These are phyloP conservation scores for Colletotrichum theobromicola DNA, from an alignment of 2,329 filamentous ascomycete species.

Conservation along the genomic window DNA sequence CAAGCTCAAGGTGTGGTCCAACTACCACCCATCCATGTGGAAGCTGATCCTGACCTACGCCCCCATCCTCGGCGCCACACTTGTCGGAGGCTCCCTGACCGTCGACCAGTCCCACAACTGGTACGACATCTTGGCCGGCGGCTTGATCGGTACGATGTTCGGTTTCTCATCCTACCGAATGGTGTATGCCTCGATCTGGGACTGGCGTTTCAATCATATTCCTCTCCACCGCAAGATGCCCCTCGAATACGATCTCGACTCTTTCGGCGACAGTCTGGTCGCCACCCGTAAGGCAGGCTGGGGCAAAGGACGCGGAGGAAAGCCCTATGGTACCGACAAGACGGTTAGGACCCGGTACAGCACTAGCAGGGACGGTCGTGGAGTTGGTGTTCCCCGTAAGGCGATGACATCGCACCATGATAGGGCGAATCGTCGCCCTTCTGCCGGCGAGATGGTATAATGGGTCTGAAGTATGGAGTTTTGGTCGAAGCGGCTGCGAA, in stretches of 20 bases:
- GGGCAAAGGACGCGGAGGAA: conserved; percentile 41
- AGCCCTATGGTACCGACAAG: neutral
- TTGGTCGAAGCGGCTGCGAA: neutral
- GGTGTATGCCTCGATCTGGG: conserved; percentile 71
- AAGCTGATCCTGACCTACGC: conserved; percentile 70
- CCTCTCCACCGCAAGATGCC: conserved; percentile 66
- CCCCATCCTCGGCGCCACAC: conserved; percentile 68
- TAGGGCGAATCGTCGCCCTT: neutral
- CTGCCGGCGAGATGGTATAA: conserved; percentile 1
- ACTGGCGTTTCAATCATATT: conserved; percentile 70
- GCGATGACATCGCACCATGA: neutral
- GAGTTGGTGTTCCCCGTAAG: conserved; percentile 5
- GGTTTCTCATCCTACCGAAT: conserved; percentile 71
- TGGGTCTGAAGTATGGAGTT: neutral
- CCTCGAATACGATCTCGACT: conserved; percentile 52
- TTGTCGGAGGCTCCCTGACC: conserved; percentile 73
- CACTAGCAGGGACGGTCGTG: neutral
- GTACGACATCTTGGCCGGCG: conserved; percentile 74
- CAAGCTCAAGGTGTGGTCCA: conserved; percentile 76
- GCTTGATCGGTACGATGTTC: conserved; percentile 67
- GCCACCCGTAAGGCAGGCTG: conserved; percentile 66
- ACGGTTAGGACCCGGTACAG: neutral
- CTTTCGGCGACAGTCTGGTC: conserved; percentile 56
- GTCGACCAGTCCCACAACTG: conserved; percentile 79
- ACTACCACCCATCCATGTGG: conserved; percentile 79